These are phyloP conservation scores for Calycina marina DNA, from an alignment of 2,329 filamentous ascomycete genomes.

Conservation along the genomic window DNA sequence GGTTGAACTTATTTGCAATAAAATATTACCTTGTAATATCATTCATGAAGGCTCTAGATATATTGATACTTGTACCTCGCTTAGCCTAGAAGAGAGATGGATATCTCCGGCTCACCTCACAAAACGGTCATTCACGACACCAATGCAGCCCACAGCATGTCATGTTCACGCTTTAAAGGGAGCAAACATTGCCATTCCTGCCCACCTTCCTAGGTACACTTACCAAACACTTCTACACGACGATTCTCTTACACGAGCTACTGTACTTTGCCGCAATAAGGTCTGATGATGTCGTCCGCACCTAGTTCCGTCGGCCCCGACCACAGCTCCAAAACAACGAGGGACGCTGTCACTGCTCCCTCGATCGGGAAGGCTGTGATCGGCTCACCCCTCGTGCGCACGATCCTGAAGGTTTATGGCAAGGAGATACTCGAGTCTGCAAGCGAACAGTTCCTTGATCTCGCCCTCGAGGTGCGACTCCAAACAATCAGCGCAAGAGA, in stretches of 20 bases:
- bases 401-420: conserved; percentile 1
- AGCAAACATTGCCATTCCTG: conserved; percentile 2
- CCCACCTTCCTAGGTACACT: conserved; percentile 2
- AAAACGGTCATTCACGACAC: conserved; percentile 1
- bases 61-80: background rate
- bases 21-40: background rate
- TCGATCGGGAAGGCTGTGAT: conserved; percentile 1
- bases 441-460: conserved; percentile 2
- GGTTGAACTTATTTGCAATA: background rate
- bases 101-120: conserved; percentile 1
- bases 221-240: conserved; percentile 2
- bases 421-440: conserved; percentile 2
- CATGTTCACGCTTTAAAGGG: conserved; percentile 1
- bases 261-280: conserved; percentile 2
- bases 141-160: background rate
- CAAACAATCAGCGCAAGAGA: conserved; percentile 1
- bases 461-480: conserved; percentile 1
- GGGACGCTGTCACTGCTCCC: conserved; percentile 3
- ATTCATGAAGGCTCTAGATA: background rate
- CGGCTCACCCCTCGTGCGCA: conserved; percentile 1
- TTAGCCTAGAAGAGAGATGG: too few relatives aligned
- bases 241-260: background rate
- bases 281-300: conserved; percentile 4
- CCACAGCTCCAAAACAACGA: conserved; percentile 2
- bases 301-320: conserved; percentile 2